Percentiles rank a stretch among this genome's conserved stretches.
These are phyloP conservation scores for Suillus weaverae DNA, from an alignment of 768 basidiomycete species.

Conservation along the genomic window DNA sequence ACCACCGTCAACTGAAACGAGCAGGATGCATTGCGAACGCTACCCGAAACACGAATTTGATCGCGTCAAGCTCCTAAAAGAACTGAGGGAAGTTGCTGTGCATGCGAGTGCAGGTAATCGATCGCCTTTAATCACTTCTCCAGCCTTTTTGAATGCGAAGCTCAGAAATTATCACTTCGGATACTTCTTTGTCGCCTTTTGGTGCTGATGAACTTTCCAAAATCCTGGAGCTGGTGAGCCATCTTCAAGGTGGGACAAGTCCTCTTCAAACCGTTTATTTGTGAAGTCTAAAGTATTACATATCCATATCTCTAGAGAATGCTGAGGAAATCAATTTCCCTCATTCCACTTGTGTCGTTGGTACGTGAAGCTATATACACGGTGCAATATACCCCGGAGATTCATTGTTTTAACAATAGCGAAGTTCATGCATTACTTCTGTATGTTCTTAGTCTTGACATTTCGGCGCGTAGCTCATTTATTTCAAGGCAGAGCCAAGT, in stretches of 20 bases:
- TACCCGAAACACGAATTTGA: constrained; percentile 4
- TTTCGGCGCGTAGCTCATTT: not conserved
- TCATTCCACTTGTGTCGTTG: constrained; percentile 6
- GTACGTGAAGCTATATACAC: not conserved
- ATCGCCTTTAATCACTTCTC: not conserved
- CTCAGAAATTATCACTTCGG: constrained; percentile 12
- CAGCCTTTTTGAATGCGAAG: constrained; percentile 2
- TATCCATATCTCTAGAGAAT: not conserved
- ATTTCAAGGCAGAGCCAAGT: constrained; percentile 32
- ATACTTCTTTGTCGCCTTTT: constrained; percentile 10
- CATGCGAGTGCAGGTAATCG: constrained; percentile 23
- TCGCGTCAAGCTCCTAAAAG: constrained; percentile 4
- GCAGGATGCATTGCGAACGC: constrained; percentile 12
- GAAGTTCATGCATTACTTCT: constrained; percentile 44
- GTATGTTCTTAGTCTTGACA: constrained; percentile 25
- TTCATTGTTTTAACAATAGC: constrained; percentile 25
- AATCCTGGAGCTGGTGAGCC: constrained; percentile 13
- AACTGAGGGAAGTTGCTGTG: constrained; percentile 3
- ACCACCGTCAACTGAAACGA: not conserved
- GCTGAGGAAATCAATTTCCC: not conserved
- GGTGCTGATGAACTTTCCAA: constrained; percentile 5
- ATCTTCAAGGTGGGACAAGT: constrained; percentile 9
- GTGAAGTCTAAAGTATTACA: not conserved
- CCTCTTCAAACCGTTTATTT: not conserved
- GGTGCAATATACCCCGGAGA: not conserved